Percentiles rank a stretch among this genome's conserved stretches.
Conservation (phyloP, 331 rosid species). For the Rosa hybrid region DNA sequence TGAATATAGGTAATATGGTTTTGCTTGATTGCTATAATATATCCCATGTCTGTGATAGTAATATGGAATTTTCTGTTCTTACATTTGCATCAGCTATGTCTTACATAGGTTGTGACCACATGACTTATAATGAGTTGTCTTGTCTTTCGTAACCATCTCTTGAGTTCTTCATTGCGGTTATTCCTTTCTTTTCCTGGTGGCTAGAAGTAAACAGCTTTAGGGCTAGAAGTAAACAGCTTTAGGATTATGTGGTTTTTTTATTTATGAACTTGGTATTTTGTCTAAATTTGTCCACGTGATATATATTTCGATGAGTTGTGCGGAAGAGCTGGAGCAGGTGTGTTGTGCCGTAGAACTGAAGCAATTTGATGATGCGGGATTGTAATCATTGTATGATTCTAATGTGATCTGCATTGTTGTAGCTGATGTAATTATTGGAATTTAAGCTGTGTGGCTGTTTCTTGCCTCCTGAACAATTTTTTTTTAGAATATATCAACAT, state of each 20-base stretch:
- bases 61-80: slow-evolving; percentile 25
- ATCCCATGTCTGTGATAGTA: slow-evolving; percentile 34
- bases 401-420: slow-evolving; percentile 19
- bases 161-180: not conserved
- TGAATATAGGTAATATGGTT: slow-evolving; percentile 40
- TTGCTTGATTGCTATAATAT: slow-evolving; percentile 30
- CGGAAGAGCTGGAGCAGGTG: slow-evolving; percentile 18
- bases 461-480: not conserved
- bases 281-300: not conserved
- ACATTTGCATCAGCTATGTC: slow-evolving; percentile 22
- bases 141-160: slow-evolving; percentile 19
- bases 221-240: slow-evolving; percentile 23
- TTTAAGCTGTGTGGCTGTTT: not conserved
- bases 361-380: slow-evolving; percentile 16
- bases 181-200: slow-evolving; percentile 5
- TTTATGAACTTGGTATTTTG: not conserved
- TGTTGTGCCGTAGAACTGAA: slow-evolving; percentile 18
- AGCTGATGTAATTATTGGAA: slow-evolving; percentile 13
- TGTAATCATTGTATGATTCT: not conserved
- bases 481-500: not conserved
- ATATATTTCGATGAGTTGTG: slow-evolving; percentile 4
- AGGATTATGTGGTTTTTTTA: not conserved
- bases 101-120: slow-evolving; percentile 25
- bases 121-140: slow-evolving; percentile 26
- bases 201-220: slow-evolving; percentile 23